Evolutionary conservation across 2,329 filamentous ascomycete genomes (phyloP).

Genomic region (Neurospora crassa): DNA sequence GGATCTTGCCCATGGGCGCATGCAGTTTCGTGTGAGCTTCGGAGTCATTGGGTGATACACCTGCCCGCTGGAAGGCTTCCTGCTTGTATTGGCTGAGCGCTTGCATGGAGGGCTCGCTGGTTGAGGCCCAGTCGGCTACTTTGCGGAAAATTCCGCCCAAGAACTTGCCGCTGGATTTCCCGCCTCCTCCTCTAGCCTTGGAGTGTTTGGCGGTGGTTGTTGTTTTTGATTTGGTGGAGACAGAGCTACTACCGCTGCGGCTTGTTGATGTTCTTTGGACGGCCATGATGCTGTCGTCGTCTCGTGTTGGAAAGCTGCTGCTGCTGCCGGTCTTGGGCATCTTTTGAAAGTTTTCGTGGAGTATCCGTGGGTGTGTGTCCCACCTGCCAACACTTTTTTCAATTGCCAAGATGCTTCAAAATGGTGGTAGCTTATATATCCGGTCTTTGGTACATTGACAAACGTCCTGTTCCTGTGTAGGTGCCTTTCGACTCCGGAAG

Average conservation of each 20-base stretch:
- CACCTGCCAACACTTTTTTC: background rate
- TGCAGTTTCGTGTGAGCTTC: conserved; percentile 36
- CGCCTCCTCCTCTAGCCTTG: conserved; percentile 8
- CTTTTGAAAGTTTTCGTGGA: background rate
- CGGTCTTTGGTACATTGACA: background rate
- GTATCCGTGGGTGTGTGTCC: background rate
- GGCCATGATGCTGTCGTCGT: background rate
- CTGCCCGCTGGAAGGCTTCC: conserved; percentile 32
- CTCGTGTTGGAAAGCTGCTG: background rate
- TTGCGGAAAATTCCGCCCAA: conserved; percentile 31
- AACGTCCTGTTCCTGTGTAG: background rate
- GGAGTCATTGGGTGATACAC: conserved; percentile 33
- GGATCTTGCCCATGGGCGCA: conserved; percentile 34
- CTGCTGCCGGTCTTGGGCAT: background rate
- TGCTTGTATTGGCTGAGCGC: conserved; percentile 38
- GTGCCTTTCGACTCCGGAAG: background rate
- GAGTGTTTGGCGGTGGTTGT: background rate
- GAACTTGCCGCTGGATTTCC: conserved; percentile 27
- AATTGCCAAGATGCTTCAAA: background rate
- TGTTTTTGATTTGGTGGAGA: background rate
- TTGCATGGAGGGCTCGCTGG: conserved; percentile 39
- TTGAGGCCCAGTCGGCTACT: conserved; percentile 32
- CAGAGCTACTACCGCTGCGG: background rate
- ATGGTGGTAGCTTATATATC: background rate
- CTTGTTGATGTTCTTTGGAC: background rate